Conservation (phyloP, 805 yeast species). For the Sungouiozyma ichnusensis region DNA sequence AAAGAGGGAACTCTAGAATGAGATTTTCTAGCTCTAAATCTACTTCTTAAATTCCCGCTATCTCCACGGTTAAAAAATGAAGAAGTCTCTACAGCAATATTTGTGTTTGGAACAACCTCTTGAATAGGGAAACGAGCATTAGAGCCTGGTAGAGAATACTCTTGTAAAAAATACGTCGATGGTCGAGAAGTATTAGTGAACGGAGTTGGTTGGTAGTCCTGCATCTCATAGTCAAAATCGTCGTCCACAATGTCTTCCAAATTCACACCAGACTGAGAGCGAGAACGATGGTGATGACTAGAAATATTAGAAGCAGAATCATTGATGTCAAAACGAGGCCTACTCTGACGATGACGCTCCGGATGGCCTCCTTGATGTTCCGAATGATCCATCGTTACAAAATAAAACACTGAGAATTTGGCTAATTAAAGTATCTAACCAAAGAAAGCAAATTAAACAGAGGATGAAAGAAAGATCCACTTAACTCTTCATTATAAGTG, state of each 20-base stretch:
- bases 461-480: too few relatives aligned
- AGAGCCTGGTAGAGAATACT: not conserved
- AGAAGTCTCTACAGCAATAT: slow-evolving; percentile 7
- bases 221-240: not conserved
- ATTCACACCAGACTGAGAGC: not conserved
- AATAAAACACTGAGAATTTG: too few relatives aligned
- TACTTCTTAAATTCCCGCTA: slow-evolving; percentile 1
- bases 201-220: not conserved
- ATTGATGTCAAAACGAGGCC: not conserved
- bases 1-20: not conserved
- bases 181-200: slow-evolving; percentile 1
- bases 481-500: too few relatives aligned
- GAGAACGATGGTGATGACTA: not conserved
- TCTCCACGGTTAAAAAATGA: not conserved
- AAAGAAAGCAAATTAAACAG: too few relatives aligned
- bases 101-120: slow-evolving; percentile 24
- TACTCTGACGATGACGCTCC: not conserved
- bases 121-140: slow-evolving; percentile 14
- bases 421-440: too few relatives aligned
- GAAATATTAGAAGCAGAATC: not conserved
- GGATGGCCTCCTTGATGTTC: not conserved
- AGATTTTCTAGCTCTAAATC: not conserved
- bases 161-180: slow-evolving; percentile 1
- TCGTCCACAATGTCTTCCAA: not conserved
- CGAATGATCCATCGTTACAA: not conserved